phyloP scores from a whole-genome alignment of 1,284 basidiomycete genomes.

The Austroboletus novae-zelandiae region DNA sequence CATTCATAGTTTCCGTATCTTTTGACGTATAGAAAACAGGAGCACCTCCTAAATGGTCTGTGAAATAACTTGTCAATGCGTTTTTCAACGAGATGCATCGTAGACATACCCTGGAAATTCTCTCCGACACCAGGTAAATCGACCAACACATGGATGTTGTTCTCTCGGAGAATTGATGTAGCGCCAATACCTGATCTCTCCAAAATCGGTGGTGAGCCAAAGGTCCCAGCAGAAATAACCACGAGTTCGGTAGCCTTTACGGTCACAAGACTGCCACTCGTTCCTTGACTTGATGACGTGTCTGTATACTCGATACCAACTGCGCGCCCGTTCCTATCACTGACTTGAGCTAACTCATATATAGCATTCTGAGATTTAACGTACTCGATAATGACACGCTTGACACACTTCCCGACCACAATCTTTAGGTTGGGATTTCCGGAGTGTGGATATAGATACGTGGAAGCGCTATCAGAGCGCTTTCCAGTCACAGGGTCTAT shows the following conservation, averaged over 20 bases:
- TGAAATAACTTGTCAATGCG: background rate
- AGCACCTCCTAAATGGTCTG: constrained; percentile 27
- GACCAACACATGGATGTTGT: constrained; percentile 39
- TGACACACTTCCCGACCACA: background rate
- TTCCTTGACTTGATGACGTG: constrained; percentile 16
- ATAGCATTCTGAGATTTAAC: background rate
- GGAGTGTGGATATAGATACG: constrained; percentile 53
- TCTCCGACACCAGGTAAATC: constrained; percentile 60
- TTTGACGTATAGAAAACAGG: constrained; percentile 25
- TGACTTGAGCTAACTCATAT: background rate
- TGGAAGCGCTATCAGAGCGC: constrained; percentile 57
- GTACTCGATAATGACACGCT: background rate
- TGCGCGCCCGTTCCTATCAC: constrained; percentile 45
- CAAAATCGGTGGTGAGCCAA: constrained; percentile 54
- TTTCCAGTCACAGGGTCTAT: constrained; percentile 49
- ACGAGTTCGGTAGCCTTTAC: constrained; percentile 32
- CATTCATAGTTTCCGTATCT: constrained; percentile 44
- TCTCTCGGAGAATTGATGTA: constrained; percentile 37
- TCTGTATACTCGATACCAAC: constrained; percentile 58
- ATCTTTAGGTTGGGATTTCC: constrained; percentile 35
- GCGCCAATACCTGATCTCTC: constrained; percentile 54
- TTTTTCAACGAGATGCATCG: background rate
- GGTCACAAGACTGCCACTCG: background rate
- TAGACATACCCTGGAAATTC: constrained; percentile 28
- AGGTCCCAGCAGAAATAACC: constrained; percentile 49